These are phyloP conservation scores for Puya raimondii DNA, from an alignment of 176 grass and related monocot genomes.

Conservation along the genomic window DNA sequence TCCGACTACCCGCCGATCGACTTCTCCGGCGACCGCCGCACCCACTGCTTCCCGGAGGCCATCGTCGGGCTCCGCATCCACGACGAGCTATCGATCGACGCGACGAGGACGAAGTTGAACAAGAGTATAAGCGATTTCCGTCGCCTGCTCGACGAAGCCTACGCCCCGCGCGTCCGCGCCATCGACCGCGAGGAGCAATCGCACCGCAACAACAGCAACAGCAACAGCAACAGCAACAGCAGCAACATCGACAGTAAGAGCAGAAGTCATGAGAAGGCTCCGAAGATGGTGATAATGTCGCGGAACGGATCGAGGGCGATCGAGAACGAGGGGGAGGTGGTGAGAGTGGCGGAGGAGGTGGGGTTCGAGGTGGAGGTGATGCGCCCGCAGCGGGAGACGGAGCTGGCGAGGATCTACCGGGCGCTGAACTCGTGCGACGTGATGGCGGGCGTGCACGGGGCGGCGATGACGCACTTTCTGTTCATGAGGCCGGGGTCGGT, in stretches of 20 bases:
- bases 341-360: slow-evolving; percentile 6
- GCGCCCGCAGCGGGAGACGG: slow-evolving; percentile 36
- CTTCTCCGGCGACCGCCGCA: slow-evolving; percentile 44
- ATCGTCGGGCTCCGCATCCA: slow-evolving; percentile 63
- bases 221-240: background rate
- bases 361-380: slow-evolving; percentile 49
- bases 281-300: slow-evolving; percentile 48
- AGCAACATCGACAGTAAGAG: too few species aligned
- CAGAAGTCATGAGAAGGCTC: background rate
- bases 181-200: slow-evolving; percentile 24
- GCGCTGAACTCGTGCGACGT: slow-evolving; percentile 47
- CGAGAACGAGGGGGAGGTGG: slow-evolving; percentile 44
- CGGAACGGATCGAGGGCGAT: slow-evolving; percentile 61
- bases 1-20: slow-evolving; percentile 51
- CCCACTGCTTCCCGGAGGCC: slow-evolving; percentile 70
- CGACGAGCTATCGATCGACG: slow-evolving; percentile 57
- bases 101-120: slow-evolving; percentile 18
- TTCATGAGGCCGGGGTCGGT: slow-evolving; percentile 65
- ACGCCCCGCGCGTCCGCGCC: slow-evolving; percentile 24
- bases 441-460: slow-evolving; percentile 71
- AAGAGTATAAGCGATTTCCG: slow-evolving; percentile 48
- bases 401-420: slow-evolving; percentile 58
- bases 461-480: slow-evolving; percentile 70
- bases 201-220: background rate
- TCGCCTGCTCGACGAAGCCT: slow-evolving; percentile 49